Evolutionary conservation across 306 rosid genomes (phyloP), one percentile per base, ranked within the genome.

Genomic region (Lablab purpureus): DNA sequence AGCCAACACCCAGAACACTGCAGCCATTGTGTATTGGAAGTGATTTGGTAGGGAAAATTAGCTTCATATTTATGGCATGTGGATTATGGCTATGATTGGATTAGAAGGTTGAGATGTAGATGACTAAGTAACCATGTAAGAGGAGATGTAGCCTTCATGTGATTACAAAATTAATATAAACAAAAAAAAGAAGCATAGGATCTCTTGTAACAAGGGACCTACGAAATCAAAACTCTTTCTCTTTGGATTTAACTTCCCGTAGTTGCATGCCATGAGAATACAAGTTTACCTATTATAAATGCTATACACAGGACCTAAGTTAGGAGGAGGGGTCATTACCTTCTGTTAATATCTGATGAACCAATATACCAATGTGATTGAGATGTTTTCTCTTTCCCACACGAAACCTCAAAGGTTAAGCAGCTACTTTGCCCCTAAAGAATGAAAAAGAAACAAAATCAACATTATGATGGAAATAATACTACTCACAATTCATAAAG

Each of bases 331-430:
- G 10, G 77, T 64, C 84, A 75, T 78, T 63, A 6, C 30, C 32
- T 76, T 76, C 62, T 73, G 85, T 86, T 86, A 75, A 70, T 66
- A 62, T 76, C 87, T 76, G 83, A 80, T 36, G 64, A 69, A 43
- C 81, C 56, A 80, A 76, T 23, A 5, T 69, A 80, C 81, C 82
- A 60, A 18, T 80, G 76, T 80, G 87, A 86, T 40, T 41, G 52
- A 13, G 10, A 76, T 58, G 69, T 66, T 52, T 37, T 45, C 59
- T 65, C 58, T 41, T 13, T 3, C 40, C 17, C 18, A n/a, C 27
- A 27, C n/a, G 34, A 40, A n/a, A 64, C 36, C 70, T 64, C 27
- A 15, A 37, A 32, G 0, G 17, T 45, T 63, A 32, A 28, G 6
- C 68, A 22, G 5, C 71, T 36, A 34, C 45, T 59, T 59, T 62